These are phyloP conservation scores for Pichia insulana DNA, from an alignment of 805 yeast genomes.

Conservation along the genomic window DNA sequence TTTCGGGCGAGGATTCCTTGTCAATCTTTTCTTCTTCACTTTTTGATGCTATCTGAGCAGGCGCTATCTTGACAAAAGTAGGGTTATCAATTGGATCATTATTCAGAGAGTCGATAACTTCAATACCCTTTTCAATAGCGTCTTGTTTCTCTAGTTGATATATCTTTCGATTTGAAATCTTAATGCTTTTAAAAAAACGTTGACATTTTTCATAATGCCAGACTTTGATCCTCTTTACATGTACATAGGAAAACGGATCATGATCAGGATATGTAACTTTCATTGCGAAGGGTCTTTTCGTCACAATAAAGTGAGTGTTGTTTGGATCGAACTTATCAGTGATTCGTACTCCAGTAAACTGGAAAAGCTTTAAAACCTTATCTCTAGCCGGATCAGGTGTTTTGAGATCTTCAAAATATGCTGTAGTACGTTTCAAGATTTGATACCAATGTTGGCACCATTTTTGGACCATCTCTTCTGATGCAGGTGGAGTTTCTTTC, in stretches of 20 bases:
- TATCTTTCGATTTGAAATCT: conserved; percentile 32
- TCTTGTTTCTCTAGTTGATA: conserved; percentile 21
- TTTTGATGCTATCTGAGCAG: conserved; percentile 3
- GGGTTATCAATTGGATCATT: neutral
- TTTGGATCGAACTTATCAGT: conserved; percentile 37
- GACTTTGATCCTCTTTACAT: conserved; percentile 40
- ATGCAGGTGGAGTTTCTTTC: conserved; percentile 30
- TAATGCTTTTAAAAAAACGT: conserved; percentile 43
- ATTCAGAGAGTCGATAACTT: neutral
- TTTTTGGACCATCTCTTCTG: conserved; percentile 30
- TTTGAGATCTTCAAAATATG: conserved; percentile 38
- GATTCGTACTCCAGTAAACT: conserved; percentile 40
- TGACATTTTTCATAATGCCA: conserved; percentile 54
- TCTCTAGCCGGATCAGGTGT: conserved; percentile 32
- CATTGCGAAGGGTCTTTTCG: conserved; percentile 34
- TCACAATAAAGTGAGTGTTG: conserved; percentile 37
- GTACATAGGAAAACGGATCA: conserved; percentile 41
- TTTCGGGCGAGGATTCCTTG: neutral
- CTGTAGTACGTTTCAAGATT: conserved; percentile 37
- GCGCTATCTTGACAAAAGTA: conserved; percentile 7
- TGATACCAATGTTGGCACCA: conserved; percentile 50
- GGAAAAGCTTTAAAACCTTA: conserved; percentile 36
- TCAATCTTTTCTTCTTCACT: neutral
- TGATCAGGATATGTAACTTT: conserved; percentile 30
- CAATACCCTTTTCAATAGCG: conserved; percentile 3